Evolutionary conservation across 2,329 filamentous ascomycete genomes (phyloP).

Genomic region (Colletotrichum sp.): DNA sequence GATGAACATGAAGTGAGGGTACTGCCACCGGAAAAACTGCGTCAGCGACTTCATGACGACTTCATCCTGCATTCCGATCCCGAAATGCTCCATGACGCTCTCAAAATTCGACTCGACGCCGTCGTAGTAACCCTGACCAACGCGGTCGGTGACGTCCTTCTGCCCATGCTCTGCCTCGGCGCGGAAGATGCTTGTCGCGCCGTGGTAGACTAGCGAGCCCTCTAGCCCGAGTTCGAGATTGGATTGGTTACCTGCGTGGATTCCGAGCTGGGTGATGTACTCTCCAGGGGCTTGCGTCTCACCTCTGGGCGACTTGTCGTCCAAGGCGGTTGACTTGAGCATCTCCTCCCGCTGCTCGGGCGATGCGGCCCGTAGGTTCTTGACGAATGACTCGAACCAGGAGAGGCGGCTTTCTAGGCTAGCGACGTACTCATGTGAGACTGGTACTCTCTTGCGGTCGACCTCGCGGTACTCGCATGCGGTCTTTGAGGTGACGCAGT

Average conservation of each 20-base stretch:
- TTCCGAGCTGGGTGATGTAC: neutral
- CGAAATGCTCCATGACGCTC: slow-evolving; percentile 26
- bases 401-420: slow-evolving; percentile 18
- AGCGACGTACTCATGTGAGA: slow-evolving; percentile 12
- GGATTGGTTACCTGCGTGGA: neutral
- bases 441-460: slow-evolving; percentile 16
- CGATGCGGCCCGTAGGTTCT: neutral
- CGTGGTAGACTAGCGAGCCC: slow-evolving; percentile 23
- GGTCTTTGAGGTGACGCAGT: neutral
- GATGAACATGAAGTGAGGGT: slow-evolving; percentile 35
- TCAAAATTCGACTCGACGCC: slow-evolving; percentile 18
- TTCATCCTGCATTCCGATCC: slow-evolving; percentile 25
- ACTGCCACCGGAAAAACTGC: slow-evolving; percentile 33
- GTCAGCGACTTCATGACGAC: slow-evolving; percentile 23
- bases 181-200: slow-evolving; percentile 30
- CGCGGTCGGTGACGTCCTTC: neutral
- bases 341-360: slow-evolving; percentile 2
- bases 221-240: slow-evolving; percentile 8
- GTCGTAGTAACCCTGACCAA: neutral
- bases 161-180: neutral
- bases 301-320: neutral
- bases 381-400: slow-evolving; percentile 22
- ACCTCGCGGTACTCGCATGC: slow-evolving; percentile 21
- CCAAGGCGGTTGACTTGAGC: slow-evolving; percentile 13
- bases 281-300: neutral